Conservation (phyloP, 78 protist genomes). For the Dictyostelium brefeldianum region DNA sequence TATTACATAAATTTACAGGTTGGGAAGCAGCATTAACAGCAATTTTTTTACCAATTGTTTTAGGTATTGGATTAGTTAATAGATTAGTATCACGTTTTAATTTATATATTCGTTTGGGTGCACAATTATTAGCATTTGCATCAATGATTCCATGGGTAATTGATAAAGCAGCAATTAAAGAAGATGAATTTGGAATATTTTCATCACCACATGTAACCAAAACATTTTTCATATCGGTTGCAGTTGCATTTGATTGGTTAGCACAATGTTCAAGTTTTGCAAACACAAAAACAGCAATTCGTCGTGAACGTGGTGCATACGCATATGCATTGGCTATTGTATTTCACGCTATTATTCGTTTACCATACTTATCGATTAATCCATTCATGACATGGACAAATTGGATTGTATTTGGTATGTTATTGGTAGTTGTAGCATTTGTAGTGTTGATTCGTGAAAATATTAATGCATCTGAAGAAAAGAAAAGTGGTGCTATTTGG, state of each 20-base stretch:
- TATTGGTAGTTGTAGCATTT: neutral
- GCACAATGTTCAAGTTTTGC: constrained; percentile 32
- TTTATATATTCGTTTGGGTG: constrained; percentile 5
- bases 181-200: constrained; percentile 32
- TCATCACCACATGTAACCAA: constrained; percentile 64
- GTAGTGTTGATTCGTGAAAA: constrained; percentile 25
- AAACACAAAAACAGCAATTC: neutral
- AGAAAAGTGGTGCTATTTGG: constrained; percentile 1
- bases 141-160: constrained; percentile 50
- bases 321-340: constrained; percentile 63
- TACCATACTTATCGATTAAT: constrained; percentile 38
- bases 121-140: constrained; percentile 15
- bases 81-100: constrained; percentile 4
- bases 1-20: too few relatives aligned
- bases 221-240: constrained; percentile 47
- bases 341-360: constrained; percentile 52
- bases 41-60: constrained; percentile 40
- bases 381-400: constrained; percentile 73
- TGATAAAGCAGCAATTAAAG: constrained; percentile 8
- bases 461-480: neutral
- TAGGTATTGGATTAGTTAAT: constrained; percentile 34
- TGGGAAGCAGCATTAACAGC: constrained; percentile 57
- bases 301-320: constrained; percentile 69
- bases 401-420: constrained; percentile 52
- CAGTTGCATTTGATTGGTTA: constrained; percentile 58